Evolutionary conservation across 2,329 filamentous ascomycete species (phyloP), one percentile per base, ranked within the genome.

Genomic region (Fusarium drepaniforme): DNA sequence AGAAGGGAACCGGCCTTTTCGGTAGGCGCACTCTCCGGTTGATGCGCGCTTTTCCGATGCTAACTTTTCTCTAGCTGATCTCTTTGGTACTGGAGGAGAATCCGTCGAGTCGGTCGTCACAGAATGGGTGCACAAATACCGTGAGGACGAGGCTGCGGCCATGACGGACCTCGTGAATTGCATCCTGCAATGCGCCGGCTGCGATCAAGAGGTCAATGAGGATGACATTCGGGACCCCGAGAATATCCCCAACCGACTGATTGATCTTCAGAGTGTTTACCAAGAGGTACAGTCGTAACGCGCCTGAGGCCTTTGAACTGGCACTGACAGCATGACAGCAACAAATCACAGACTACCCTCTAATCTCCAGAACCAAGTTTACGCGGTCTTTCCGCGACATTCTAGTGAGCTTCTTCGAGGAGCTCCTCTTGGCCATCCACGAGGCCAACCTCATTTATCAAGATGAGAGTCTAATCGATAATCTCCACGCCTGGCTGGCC

Each of bases 171-270:
- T 93, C 65, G 88, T 93, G 77, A 93, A 93, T 82, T 92, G 91
- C 75, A 88, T 93, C 40, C 83, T 93, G 42, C 89, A 90, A 78
- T 90, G 94, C 72, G 91, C 96, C 21, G 97, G 97, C 35, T 97
- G 96, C 81, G 91, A 94, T 65, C 88, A 94, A 64, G 90, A 93
- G 75, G 90, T 99, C 65, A 93, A 92, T 12, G 89, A 90, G 44
- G 92, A 97, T 80, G 95, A 98, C 81, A 94, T 98, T 74, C 91
- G 93, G 75, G 96, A 99, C 81, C 91, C 95, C 9, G 97, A 99
- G 81, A 95, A 97, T 80, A 94, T 93, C 58, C 91, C 94, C 21
- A 92, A 91, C 79, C 92, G 92, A 80, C 86, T 99, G 56, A 88
- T 89, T 25, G 96, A 98, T 78, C 87, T 99, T n/a, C 94, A 98